Conservation (phyloP, 306 rosid genomes). For the Gillenia trifoliata region DNA sequence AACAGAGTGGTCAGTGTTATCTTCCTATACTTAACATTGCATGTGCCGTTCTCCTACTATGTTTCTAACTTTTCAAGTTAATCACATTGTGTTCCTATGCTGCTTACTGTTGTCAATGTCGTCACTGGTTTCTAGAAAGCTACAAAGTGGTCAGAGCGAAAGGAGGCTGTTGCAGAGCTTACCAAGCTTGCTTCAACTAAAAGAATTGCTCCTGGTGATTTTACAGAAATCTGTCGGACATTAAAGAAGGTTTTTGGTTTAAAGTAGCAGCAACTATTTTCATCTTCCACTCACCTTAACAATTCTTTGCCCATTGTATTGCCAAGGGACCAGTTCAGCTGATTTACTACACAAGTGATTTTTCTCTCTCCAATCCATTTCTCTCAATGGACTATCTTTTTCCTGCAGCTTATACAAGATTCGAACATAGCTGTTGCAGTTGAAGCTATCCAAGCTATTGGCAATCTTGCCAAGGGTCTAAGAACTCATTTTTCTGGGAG, state of each 20-base stretch:
- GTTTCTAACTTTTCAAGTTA: background rate
- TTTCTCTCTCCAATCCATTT: background rate
- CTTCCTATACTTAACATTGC: no score
- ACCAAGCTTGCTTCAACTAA: conserved; percentile 91
- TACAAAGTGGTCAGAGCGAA: conserved; percentile 94
- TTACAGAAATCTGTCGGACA: conserved; percentile 87
- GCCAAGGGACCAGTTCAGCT: background rate
- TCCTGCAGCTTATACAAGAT: conserved; percentile 83
- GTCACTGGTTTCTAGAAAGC: conserved; percentile 58
- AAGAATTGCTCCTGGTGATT: conserved; percentile 90
- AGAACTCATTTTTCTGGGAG: conserved; percentile 87
- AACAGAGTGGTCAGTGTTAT: conserved; percentile 87
- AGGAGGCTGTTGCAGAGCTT: conserved; percentile 92
- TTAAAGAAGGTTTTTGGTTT: conserved; percentile 65
- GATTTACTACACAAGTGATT: background rate
- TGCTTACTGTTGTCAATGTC: background rate
- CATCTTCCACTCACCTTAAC: background rate
- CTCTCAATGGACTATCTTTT: conserved; percentile 16
- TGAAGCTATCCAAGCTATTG: conserved; percentile 96
- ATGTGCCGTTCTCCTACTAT: no score
- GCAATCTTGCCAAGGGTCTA: conserved; percentile 90
- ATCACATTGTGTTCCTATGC: background rate
- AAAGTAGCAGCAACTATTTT: background rate
- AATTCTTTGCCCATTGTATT: background rate
- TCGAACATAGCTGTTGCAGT: conserved; percentile 99